These are phyloP conservation scores for Thalassiosira exigua DNA, from an alignment of 352 stramenopile genomes.

Conservation along the genomic window DNA sequence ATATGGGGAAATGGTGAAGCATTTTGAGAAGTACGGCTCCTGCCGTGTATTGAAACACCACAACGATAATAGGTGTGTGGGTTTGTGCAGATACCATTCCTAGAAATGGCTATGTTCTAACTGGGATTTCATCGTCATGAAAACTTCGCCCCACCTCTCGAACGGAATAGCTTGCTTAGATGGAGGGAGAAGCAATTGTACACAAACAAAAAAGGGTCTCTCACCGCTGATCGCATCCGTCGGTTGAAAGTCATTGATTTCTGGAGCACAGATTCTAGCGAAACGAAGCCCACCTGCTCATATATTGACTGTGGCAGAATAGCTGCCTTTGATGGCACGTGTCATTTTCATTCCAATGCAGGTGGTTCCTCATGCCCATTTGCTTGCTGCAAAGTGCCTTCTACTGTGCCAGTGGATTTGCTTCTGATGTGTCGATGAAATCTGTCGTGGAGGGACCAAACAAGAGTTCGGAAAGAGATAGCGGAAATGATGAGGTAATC, in stretches of 20 bases:
- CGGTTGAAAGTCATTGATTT: conserved; percentile 10
- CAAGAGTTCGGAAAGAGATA: too few relatives aligned
- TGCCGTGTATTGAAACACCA: conserved; percentile 9
- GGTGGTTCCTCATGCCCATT: not conserved
- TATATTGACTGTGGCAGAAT: conserved; percentile 1
- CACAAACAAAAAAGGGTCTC: conserved; percentile 7
- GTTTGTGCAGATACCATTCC: not conserved
- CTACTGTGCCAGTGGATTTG: too few relatives aligned
- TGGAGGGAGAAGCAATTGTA: conserved; percentile 10
- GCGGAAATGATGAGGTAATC: too few relatives aligned
- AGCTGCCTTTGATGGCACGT: conserved; percentile 14
- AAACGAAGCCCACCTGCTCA: conserved; percentile 2
- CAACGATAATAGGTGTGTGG: conserved; percentile 1
- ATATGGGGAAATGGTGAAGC: not conserved
- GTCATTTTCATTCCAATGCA: conserved; percentile 8
- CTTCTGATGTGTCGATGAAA: too few relatives aligned
- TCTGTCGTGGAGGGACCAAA: too few relatives aligned
- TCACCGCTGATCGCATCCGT: not conserved
- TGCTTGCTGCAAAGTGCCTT: conserved; percentile 16
- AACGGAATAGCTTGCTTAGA: not conserved
- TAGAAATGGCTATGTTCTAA: not conserved
- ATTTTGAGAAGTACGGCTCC: conserved; percentile 3
- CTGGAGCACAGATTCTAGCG: not conserved
- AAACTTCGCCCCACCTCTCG: too few relatives aligned
- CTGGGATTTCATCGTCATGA: not conserved